These are phyloP conservation scores for Schizophyllum amplum DNA, from an alignment of 1,284 basidiomycete species.

Conservation along the genomic window DNA sequence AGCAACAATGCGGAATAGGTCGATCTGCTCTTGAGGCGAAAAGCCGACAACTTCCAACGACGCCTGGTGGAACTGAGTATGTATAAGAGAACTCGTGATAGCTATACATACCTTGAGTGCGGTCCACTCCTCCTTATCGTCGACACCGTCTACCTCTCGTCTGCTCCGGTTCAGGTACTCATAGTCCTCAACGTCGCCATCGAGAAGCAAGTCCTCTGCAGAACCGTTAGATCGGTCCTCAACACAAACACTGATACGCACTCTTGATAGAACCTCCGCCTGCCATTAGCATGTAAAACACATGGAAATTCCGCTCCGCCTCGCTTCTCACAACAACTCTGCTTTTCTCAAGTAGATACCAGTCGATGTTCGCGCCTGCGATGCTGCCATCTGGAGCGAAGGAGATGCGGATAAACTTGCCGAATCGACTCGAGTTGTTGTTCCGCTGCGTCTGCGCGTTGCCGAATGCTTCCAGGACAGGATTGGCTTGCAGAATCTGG, in stretches of 20 bases:
- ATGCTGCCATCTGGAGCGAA: conserved; percentile 94
- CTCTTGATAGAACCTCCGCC: conserved; percentile 61
- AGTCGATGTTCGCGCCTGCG: conserved; percentile 96
- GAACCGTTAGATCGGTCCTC: conserved; percentile 5
- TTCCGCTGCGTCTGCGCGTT: conserved; percentile 99
- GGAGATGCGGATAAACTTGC: conserved; percentile 96
- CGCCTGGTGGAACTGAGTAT: conserved; percentile 30
- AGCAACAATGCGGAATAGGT: conserved; percentile 92
- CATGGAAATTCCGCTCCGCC: conserved; percentile 92
- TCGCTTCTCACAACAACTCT: conserved; percentile 84
- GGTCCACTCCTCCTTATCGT: conserved; percentile 88
- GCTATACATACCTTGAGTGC: conserved; percentile 53
- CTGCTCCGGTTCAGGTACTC: conserved; percentile 89
- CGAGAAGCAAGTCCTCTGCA: conserved; percentile 70
- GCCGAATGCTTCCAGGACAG: conserved; percentile 96
- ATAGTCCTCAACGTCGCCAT: conserved; percentile 75
- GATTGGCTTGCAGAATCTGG: conserved; percentile 97
- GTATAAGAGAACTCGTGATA: not conserved
- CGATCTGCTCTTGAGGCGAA: conserved; percentile 75
- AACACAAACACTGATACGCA: conserved; percentile 19
- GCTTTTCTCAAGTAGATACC: conserved; percentile 98
- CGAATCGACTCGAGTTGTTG: conserved; percentile 98
- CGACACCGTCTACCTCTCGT: conserved; percentile 89
- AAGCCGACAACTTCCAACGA: conserved; percentile 89
- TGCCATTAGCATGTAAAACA: conserved; percentile 89